These are phyloP conservation scores for Hypoxylon intermedium DNA, from an alignment of 495 filamentous ascomycete genomes.

Conservation along the genomic window DNA sequence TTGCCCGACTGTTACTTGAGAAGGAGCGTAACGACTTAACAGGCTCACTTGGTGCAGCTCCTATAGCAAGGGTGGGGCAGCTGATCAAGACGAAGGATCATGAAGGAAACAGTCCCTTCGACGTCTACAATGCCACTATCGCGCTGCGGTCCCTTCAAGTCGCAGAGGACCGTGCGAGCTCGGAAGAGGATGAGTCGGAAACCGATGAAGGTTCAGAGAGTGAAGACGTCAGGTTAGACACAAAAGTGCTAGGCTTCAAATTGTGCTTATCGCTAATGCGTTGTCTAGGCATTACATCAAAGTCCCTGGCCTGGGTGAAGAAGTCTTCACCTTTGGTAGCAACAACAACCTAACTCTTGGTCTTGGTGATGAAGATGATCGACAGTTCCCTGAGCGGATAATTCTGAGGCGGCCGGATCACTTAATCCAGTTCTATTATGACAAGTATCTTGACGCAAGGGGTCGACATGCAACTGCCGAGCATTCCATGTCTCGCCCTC, in stretches of 20 bases:
- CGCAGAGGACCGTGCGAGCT: conserved; percentile 27
- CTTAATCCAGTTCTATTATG: conserved; percentile 72
- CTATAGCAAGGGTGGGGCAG: conserved; percentile 58
- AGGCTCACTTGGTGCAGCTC: conserved; percentile 55
- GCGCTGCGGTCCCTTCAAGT: conserved; percentile 59
- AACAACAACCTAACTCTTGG: conserved; percentile 94
- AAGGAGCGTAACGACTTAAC: conserved; percentile 73
- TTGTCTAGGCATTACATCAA: conserved; percentile 33
- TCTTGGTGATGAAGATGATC: conserved; percentile 90
- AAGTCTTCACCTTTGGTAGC: conserved; percentile 90
- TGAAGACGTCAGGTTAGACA: conserved; percentile 34
- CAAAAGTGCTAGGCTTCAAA: not conserved
- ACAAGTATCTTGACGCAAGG: conserved; percentile 59
- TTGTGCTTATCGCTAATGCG: conserved; percentile 11
- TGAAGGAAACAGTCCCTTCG: conserved; percentile 92
- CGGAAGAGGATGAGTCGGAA: conserved; percentile 51
- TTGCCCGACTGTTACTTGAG: conserved; percentile 79
- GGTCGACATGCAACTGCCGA: conserved; percentile 30
- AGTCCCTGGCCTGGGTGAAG: conserved; percentile 68
- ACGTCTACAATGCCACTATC: conserved; percentile 86
- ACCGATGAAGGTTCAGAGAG: conserved; percentile 44
- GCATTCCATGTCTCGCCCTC: conserved; percentile 41
- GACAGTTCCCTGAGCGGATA: conserved; percentile 88
- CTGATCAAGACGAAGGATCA: conserved; percentile 95
- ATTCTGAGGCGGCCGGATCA: conserved; percentile 79